Percentiles rank a stretch among this genome's conserved stretches.
Conservation (phyloP, 2,329 filamentous ascomycete species). For the Xylariaceae sp. region DNA sequence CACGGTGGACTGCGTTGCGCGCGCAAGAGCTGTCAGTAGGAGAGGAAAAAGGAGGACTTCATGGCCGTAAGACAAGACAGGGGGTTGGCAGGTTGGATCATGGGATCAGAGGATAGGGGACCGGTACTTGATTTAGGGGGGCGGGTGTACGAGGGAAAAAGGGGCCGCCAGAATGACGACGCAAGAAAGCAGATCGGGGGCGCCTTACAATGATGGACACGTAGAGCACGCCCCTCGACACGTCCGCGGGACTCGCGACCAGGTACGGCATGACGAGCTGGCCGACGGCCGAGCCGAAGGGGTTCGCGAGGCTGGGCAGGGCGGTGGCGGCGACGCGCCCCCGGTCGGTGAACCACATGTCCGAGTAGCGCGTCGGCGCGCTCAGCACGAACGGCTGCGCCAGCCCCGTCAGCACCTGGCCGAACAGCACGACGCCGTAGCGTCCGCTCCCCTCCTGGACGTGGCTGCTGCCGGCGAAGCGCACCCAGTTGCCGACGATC, state of each 20-base stretch:
- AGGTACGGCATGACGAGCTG: conserved; percentile 79
- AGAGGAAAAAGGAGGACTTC: too few species aligned
- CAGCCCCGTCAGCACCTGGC: conserved; percentile 82
- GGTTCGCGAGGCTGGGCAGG: conserved; percentile 76
- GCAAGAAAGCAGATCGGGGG: background rate
- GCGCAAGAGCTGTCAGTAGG: background rate
- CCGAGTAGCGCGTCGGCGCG: conserved; percentile 83
- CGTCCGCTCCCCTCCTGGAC: conserved; percentile 43
- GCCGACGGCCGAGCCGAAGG: conserved; percentile 79
- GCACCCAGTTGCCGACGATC: conserved; percentile 83
- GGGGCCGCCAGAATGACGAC: too few species aligned
- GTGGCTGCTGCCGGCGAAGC: conserved; percentile 61
- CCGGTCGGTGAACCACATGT: conserved; percentile 84
- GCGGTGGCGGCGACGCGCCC: conserved; percentile 86
- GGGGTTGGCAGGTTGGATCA: conserved; percentile 7
- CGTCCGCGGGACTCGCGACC: conserved; percentile 53
- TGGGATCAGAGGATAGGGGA: too few species aligned
- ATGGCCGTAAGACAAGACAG: background rate
- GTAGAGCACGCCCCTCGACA: conserved; percentile 79
- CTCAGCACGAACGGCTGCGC: conserved; percentile 88
- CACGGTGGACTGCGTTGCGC: conserved; percentile 39
- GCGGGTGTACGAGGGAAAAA: too few species aligned
- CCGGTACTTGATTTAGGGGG: too few species aligned
- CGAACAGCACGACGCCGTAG: conserved; percentile 77
- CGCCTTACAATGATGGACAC: conserved; percentile 68